Evolutionary conservation across 139 green algal species (phyloP).

Genomic region (Chlamydomonas incerta): DNA sequence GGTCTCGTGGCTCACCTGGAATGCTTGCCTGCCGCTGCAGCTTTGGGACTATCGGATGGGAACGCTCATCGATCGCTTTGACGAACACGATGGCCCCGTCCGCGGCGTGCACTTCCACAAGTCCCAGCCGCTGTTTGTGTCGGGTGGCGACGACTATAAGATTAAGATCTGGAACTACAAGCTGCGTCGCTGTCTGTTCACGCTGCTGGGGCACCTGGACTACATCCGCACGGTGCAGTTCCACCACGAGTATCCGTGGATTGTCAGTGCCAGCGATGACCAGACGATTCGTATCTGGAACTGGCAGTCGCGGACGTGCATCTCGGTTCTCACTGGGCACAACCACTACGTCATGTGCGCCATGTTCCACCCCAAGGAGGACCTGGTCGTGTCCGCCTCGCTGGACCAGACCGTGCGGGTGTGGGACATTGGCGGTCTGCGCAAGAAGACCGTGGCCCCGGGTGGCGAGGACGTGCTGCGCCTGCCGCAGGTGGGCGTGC

Average conservation of each 20-base stretch:
- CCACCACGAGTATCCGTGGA: slow-evolving; percentile 97
- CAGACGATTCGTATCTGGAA: slow-evolving; percentile 99
- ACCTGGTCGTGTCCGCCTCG: slow-evolving; percentile 93
- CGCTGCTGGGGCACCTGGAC: slow-evolving; percentile 98
- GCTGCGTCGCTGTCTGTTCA: slow-evolving; percentile 97
- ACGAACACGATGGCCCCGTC: slow-evolving; percentile 99
- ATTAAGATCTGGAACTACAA: slow-evolving; percentile 99
- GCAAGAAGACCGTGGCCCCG: slow-evolving; percentile 94
- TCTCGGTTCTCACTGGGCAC: slow-evolving; percentile 98
- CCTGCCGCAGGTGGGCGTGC: slow-evolving; percentile 73
- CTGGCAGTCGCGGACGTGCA: slow-evolving; percentile 97
- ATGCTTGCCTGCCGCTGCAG: slow-evolving; percentile 62
- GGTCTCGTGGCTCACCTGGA: no score
- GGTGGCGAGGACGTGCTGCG: slow-evolving; percentile 88
- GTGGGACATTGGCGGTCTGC: slow-evolving; percentile 97
- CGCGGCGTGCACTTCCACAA: slow-evolving; percentile 97
- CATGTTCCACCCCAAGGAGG: slow-evolving; percentile 97
- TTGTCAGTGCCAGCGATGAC: slow-evolving; percentile 97
- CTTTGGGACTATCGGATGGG: slow-evolving; percentile 99
- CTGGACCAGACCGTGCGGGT: slow-evolving; percentile 98
- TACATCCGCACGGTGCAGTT: slow-evolving; percentile 99
- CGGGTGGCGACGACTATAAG: slow-evolving; percentile 90
- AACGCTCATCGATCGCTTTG: slow-evolving; percentile 99
- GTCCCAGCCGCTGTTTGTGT: slow-evolving; percentile 98
- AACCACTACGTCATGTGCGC: slow-evolving; percentile 99